A percentile compares a stretch with the other conserved stretches of the same genome.
phyloP scores from a whole-genome alignment of 768 basidiomycete genomes.

The Tremella fuciformis region DNA sequence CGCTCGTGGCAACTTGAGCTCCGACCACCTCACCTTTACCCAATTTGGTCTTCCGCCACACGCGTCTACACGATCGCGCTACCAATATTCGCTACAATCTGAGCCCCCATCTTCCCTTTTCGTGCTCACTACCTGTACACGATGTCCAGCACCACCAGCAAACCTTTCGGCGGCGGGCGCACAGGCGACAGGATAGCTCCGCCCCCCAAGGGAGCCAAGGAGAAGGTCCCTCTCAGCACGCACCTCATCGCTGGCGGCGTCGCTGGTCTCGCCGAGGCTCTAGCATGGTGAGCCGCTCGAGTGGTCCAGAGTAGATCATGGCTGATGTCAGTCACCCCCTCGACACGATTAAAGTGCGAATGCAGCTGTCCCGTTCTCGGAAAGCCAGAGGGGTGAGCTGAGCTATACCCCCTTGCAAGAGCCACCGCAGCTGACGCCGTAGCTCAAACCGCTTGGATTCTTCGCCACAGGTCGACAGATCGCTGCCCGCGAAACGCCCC shows the following conservation, averaged over 20 bases:
- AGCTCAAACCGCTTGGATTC: slow-evolving; percentile 92
- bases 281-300: slow-evolving; percentile 50
- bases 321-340: slow-evolving; percentile 73
- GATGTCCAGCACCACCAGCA: slow-evolving; percentile 41
- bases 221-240: slow-evolving; percentile 54
- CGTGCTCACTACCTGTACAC: background rate
- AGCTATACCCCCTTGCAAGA: background rate
- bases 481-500: slow-evolving; percentile 81
- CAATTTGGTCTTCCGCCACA: too few relatives aligned
- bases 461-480: slow-evolving; percentile 86
- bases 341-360: slow-evolving; percentile 99
- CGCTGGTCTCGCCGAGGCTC: slow-evolving; percentile 90
- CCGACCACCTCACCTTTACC: too few relatives aligned
- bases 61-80: too few relatives aligned
- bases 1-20: too few relatives aligned
- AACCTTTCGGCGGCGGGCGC: slow-evolving; percentile 40
- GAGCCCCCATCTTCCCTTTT: too few relatives aligned
- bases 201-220: slow-evolving; percentile 31
- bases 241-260: slow-evolving; percentile 93
- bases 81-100: too few relatives aligned
- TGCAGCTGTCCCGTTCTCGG: slow-evolving; percentile 90
- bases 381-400: slow-evolving; percentile 73
- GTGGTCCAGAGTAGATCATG: background rate
- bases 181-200: slow-evolving; percentile 33
- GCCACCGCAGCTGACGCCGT: slow-evolving; percentile 1